These are phyloP conservation scores for Boletus insuetus DNA, from an alignment of 768 basidiomycete genomes.

Conservation along the genomic window DNA sequence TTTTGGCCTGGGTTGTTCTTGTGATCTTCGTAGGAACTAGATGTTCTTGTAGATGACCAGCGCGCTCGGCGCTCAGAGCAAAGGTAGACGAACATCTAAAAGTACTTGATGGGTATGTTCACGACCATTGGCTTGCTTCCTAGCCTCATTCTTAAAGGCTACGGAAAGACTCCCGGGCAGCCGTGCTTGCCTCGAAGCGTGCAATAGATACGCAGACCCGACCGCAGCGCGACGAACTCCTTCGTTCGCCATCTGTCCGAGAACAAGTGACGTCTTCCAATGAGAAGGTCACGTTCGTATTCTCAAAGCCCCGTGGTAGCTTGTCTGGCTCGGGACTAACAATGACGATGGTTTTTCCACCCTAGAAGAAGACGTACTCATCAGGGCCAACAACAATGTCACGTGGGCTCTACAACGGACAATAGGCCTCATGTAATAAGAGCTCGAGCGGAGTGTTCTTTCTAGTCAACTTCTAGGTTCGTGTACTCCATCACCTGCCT, in stretches of 20 bases:
- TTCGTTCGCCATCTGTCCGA: slow-evolving; percentile 48
- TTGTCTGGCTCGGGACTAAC: neutral
- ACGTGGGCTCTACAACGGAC: slow-evolving; percentile 87
- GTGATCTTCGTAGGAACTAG: slow-evolving; percentile 49
- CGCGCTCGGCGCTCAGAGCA: slow-evolving; percentile 44
- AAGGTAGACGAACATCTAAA: slow-evolving; percentile 49
- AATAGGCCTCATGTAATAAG: slow-evolving; percentile 82
- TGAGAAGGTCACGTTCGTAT: slow-evolving; percentile 62
- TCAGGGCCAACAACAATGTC: slow-evolving; percentile 86
- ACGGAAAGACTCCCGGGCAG: slow-evolving; percentile 61
- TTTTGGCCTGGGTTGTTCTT: neutral
- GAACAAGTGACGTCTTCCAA: slow-evolving; percentile 43
- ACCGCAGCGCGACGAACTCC: slow-evolving; percentile 68
- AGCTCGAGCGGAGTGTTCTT: slow-evolving; percentile 86
- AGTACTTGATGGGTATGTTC: slow-evolving; percentile 51
- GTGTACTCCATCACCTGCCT: slow-evolving; percentile 6
- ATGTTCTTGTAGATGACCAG: slow-evolving; percentile 73
- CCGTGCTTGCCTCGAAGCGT: slow-evolving; percentile 69
- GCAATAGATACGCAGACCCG: slow-evolving; percentile 60
- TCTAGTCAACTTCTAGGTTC: slow-evolving; percentile 82
- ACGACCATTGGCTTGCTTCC: neutral
- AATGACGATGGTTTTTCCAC: neutral
- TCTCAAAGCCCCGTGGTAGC: neutral
- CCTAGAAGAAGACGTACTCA: slow-evolving; percentile 74
- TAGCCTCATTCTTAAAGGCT: slow-evolving; percentile 39